Percentiles rank a stretch among this genome's conserved stretches.
phyloP scores from a whole-genome alignment of 208 protist species.

The Giardia muris region DNA sequence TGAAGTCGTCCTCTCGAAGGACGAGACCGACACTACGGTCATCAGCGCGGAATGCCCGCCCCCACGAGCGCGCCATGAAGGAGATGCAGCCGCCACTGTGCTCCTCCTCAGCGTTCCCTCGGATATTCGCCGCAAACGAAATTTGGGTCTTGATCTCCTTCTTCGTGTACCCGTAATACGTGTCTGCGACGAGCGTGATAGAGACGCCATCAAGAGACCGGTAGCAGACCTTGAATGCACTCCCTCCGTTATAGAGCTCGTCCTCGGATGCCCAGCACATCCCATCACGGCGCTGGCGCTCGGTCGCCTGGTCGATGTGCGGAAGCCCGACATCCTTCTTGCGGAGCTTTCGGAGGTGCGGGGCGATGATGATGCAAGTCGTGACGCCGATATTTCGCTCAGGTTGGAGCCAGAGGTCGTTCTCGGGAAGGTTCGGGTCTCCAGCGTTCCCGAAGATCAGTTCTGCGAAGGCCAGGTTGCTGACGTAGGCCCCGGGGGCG shows the following conservation, averaged over 20 bases:
- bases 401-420: conserved; percentile 41
- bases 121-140: conserved; percentile 44
- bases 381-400: conserved; percentile 40
- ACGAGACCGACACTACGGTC: conserved; percentile 3
- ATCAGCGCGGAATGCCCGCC: conserved; percentile 26
- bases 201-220: conserved; percentile 36
- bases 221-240: conserved; percentile 44
- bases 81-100: conserved; percentile 43
- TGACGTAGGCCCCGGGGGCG: conserved; percentile 39
- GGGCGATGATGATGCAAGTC: conserved; percentile 44
- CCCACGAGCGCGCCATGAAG: conserved; percentile 36
- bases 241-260: conserved; percentile 46
- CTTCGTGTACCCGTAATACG: conserved; percentile 51
- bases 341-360: conserved; percentile 38
- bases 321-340: conserved; percentile 47
- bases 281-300: conserved; percentile 35
- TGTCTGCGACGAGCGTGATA: conserved; percentile 47
- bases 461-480: conserved; percentile 47
- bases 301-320: conserved; percentile 42
- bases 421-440: conserved; percentile 36
- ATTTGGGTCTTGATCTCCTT: conserved; percentile 49
- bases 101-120: conserved; percentile 44
- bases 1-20: conserved; percentile 26
- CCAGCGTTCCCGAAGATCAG: conserved; percentile 48
- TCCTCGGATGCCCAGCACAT: conserved; percentile 47